These are phyloP conservation scores for Fusarium abutilonis DNA, from an alignment of 2,329 filamentous ascomycete species.

Conservation along the genomic window DNA sequence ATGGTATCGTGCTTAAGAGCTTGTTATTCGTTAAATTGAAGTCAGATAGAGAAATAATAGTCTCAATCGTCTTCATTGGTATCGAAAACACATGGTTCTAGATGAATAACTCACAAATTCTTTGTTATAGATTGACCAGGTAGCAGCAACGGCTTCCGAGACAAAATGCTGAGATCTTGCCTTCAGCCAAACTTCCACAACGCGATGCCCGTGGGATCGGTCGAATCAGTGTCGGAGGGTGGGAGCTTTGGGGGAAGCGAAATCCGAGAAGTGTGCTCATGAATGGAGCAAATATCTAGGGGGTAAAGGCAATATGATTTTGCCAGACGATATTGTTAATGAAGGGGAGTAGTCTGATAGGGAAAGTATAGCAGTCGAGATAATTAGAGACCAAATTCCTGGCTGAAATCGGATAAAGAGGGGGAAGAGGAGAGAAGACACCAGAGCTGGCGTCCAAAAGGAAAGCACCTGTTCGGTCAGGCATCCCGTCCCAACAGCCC, in stretches of 20 bases:
- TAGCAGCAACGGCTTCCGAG: neutral
- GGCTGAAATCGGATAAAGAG: slow-evolving; percentile 8
- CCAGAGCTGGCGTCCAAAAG: slow-evolving; percentile 10
- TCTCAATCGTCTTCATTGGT: neutral
- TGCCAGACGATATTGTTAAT: neutral
- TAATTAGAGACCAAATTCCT: slow-evolving; percentile 7
- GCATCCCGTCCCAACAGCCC: slow-evolving; percentile 5
- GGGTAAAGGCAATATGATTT: neutral
- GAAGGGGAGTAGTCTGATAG: neutral
- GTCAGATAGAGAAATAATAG: neutral
- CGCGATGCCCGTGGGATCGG: neutral
- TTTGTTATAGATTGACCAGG: neutral
- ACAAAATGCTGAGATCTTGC: neutral
- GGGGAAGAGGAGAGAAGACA: slow-evolving; percentile 5
- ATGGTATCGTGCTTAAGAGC: neutral
- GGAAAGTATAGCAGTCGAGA: neutral
- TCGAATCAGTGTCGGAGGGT: neutral
- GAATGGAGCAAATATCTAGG: neutral
- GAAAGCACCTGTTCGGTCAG: slow-evolving; percentile 17
- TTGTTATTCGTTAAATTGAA: neutral
- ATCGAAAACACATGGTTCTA: neutral
- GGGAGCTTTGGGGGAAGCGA: neutral
- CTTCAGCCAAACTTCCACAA: neutral
- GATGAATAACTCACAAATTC: slow-evolving; percentile 1
- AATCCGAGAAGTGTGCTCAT: neutral